phyloP scores from a whole-genome alignment of 331 rosid genomes.

The Quercus phellos region DNA sequence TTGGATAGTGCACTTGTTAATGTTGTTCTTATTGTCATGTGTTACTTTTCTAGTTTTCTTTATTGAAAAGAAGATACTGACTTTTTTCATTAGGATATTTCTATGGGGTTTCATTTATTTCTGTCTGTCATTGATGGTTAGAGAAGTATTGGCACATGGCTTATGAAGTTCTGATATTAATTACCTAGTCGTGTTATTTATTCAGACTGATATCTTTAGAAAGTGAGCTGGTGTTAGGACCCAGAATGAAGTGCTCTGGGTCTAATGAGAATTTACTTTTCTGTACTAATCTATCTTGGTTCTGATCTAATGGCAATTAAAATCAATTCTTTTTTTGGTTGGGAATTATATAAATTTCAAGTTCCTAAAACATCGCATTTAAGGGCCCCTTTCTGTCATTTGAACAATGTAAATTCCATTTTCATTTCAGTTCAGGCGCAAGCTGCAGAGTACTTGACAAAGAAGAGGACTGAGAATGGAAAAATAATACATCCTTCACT shows the following conservation, averaged over 20 bases:
- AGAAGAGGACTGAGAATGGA: slow-evolving; percentile 39
- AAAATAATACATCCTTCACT: slow-evolving; percentile 18
- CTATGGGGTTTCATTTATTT: not conserved
- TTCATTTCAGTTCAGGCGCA: slow-evolving; percentile 65
- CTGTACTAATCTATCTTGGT: not conserved
- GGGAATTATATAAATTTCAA: slow-evolving; percentile 4
- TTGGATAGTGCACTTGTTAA: not conserved
- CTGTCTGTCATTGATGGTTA: not conserved
- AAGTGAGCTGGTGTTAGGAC: not conserved
- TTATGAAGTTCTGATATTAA: not conserved
- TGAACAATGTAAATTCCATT: slow-evolving; percentile 13
- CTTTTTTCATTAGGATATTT: not conserved
- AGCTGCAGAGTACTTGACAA: slow-evolving; percentile 59
- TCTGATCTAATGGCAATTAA: not conserved
- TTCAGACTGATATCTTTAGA: not conserved
- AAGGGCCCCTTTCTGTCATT: not conserved
- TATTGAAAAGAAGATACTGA: not conserved
- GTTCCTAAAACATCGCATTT: not conserved
- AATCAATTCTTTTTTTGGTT: not conserved
- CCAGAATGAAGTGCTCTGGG: not conserved
- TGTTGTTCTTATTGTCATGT: not conserved
- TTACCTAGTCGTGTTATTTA: not conserved
- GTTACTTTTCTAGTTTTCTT: not conserved
- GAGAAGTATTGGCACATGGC: not conserved
- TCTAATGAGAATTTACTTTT: not conserved